Base-by-base conservation (phyloP, 768 basidiomycete species). In the Pleurotus ostreatus region DNA sequence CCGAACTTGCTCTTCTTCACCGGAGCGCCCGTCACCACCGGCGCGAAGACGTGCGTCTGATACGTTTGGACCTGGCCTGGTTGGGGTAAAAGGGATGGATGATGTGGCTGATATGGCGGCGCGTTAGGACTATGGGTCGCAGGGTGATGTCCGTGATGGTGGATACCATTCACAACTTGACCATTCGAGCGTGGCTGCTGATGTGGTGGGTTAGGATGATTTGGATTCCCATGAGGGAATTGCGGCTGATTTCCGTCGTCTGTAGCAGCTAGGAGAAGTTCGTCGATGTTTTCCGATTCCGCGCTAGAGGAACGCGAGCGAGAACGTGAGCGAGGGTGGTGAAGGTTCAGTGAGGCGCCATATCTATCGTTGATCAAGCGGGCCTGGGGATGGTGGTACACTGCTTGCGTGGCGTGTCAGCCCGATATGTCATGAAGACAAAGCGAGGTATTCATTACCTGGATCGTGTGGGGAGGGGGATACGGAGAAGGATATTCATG, bases 31-130 rank as follows among this genome's bases (percentile, higher is more conserved):
- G 83, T 89, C 5, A 88, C 84, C 3, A 84, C 82, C 2, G 87
- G 84, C 5, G 86, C 85, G 63, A 89, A 89, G 11, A 87, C 81
- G 64, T 88, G 86, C 0, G 83, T 85, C 59, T 84, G 83, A 57
- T 83, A 83, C 41, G 70, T 66, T 53, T 70, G 70, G 25, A 65
- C 62, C 60, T 72, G 71, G 22, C 64, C 68, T 25, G 63, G 65
- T 49, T 65, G 68, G 26, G 25, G 63, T 30, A 60, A 68, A 61
- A 56, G 64, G 51, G 9, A 4, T 23, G 13, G 47, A 9, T 48
- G 47, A 12, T n/a, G 47, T 23, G 47, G 22, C 15, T n/a, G 16
- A 16, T 48, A 48, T 2, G 47, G 16, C 1, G 22, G 5, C 12
- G 47, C n/a, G n/a, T 16, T n/a, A 6, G 22, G 47, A 48, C n/a